Conservation (phyloP, 306 rosid species). For the Corylus avellana region DNA sequence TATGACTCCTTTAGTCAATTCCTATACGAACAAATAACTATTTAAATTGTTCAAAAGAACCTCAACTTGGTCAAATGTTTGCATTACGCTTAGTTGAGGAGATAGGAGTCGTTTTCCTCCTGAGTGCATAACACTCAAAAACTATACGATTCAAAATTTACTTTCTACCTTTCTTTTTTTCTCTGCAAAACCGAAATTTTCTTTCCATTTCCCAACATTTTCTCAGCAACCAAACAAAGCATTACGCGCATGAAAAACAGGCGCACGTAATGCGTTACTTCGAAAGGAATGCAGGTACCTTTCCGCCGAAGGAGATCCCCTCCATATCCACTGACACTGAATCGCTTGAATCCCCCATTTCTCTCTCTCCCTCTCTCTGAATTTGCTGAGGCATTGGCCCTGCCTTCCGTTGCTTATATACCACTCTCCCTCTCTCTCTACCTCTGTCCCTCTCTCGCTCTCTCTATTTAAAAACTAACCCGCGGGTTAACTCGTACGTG, state of each 20-base stretch:
- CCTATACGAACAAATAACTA: neutral
- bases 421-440: constrained; percentile 8
- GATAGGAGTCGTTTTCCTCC: neutral
- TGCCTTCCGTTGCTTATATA: constrained; percentile 40
- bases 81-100: constrained; percentile 5
- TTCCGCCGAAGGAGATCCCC: constrained; percentile 63
- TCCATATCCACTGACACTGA: constrained; percentile 90
- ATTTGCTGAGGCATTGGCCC: constrained; percentile 24
- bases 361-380: constrained; percentile 24
- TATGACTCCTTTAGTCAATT: neutral
- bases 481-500: constrained; percentile 54
- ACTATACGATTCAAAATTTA: neutral
- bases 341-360: constrained; percentile 77
- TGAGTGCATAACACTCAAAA: neutral
- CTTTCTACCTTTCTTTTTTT: neutral
- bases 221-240: constrained; percentile 29
- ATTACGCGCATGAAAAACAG: neutral
- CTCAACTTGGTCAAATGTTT: neutral
- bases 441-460: neutral
- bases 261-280: constrained; percentile 7
- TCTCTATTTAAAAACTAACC: constrained; percentile 21
- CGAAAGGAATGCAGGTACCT: constrained; percentile 53
- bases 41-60: neutral
- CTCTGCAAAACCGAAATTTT: neutral
- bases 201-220: constrained; percentile 5